Evolutionary conservation across 2,329 filamentous ascomycete species (phyloP), one percentile per base, ranked within the genome.

Genomic region (Sordariomycetes sp.): DNA sequence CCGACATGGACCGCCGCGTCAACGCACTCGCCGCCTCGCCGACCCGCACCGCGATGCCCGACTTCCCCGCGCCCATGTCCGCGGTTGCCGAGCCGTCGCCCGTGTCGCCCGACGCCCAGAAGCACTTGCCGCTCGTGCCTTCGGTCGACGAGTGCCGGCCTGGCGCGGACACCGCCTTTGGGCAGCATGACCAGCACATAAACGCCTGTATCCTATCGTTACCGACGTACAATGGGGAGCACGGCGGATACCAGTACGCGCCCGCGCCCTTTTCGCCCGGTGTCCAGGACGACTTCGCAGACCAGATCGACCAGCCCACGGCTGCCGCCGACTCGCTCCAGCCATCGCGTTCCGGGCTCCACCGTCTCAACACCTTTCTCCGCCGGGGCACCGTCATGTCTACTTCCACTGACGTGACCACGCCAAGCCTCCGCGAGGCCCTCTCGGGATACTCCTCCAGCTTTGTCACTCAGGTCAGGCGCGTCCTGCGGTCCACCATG

Each of bases 1-100:
- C 72, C 20, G 79, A 82, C 55, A 79, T 81, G 74, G 68, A 69
- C 52, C 71, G 73, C 35, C 77, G 78, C 32, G 71, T 81, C 54
- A 67, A 67, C n/a, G 69, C 73, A 59, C 67, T 78, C 3, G 65
- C 69, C 20, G 66, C 67, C 20, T 75, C 75, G 25, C 68, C 71
- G 5, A 68, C 66, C 7, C 66, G 73, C 28, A 62, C 60, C 13
- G 60, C 51, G 55, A 32, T 32, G 55, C 52, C 15, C 58, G 54
- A 42, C 60, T 50, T 59, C 57, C 24, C 55, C 17, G 39, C 55
- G 1, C 48, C 45, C 8, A 20, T 42, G 24, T 35, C 13, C 34
- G 25, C 42, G 24, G 24, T 34, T 10, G 22, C 20, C 54, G 34
- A 50, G 25, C 42, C 52, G 48, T 24, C 45, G 13, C 48, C 55